phyloP scores from a whole-genome alignment of 352 stramenopile genomes.

The Phytophthora pseudosyringae region DNA sequence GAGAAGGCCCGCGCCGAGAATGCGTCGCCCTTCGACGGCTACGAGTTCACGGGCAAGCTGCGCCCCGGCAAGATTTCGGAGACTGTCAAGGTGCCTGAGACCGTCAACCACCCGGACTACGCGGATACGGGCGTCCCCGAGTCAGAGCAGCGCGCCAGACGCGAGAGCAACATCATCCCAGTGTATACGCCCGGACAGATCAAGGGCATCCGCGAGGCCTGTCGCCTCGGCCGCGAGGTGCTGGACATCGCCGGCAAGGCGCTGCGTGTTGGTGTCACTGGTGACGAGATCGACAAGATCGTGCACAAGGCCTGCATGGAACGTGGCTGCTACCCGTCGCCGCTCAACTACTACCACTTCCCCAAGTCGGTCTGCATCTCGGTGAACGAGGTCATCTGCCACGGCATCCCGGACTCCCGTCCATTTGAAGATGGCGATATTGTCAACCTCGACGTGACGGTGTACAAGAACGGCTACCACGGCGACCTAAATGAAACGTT shows the following conservation, averaged over 20 bases:
- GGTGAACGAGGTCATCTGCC: constrained; percentile 97
- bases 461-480: constrained; percentile 97
- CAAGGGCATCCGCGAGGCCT: constrained; percentile 91
- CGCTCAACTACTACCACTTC: constrained; percentile 98
- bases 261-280: constrained; percentile 91
- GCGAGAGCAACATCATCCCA: constrained; percentile 76
- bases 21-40: constrained; percentile 63
- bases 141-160: constrained; percentile 60
- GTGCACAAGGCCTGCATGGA: constrained; percentile 94
- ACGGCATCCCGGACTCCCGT: constrained; percentile 97
- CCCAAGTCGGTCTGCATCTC: constrained; percentile 92
- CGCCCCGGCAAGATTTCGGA: constrained; percentile 85
- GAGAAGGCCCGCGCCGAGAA: constrained; percentile 29
- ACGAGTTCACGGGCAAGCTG: constrained; percentile 85
- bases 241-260: constrained; percentile 93
- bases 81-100: constrained; percentile 68
- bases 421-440: constrained; percentile 96
- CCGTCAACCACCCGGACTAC: constrained; percentile 92
- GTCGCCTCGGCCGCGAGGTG: constrained; percentile 91
- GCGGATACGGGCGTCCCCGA: constrained; percentile 78
- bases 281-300: constrained; percentile 97
- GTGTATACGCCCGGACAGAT: constrained; percentile 95
- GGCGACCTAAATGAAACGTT: constrained; percentile 99
- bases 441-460: constrained; percentile 98
- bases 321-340: constrained; percentile 94